phyloP scores from a whole-genome alignment of 2,329 filamentous ascomycete genomes.

The Aureobasidium namibiae region DNA sequence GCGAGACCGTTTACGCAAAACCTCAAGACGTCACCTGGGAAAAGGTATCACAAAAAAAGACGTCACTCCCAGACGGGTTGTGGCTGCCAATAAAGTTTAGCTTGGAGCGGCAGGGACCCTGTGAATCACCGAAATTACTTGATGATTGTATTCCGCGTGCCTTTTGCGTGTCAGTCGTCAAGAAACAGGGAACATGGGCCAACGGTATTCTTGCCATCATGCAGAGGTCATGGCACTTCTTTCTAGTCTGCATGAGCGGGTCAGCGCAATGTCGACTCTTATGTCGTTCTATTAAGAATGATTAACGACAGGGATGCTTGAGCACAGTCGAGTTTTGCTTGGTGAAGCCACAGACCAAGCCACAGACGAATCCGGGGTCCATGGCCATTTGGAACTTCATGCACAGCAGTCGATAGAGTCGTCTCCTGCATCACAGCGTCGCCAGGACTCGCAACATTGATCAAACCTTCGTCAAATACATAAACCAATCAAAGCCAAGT shows the following conservation, averaged over 20 bases:
- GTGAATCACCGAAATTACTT: neutral
- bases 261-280: neutral
- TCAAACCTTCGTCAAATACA: neutral
- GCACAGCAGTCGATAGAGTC: neutral
- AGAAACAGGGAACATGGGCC: neutral
- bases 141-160: conserved; percentile 4
- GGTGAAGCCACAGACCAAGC: neutral
- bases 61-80: neutral
- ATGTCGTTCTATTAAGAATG: neutral
- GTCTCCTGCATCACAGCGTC: neutral
- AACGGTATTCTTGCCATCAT: neutral
- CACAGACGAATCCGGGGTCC: neutral
- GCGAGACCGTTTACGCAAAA: neutral
- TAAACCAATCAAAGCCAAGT: neutral
- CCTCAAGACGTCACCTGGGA: too few relatives aligned
- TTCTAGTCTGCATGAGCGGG: neutral
- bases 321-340: neutral
- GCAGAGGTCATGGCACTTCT: neutral
- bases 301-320: neutral
- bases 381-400: neutral
- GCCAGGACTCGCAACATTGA: neutral
- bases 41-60: neutral
- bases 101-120: conserved; percentile 1
- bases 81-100: conserved; percentile 8
- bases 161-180: neutral